Evolutionary conservation across 2,329 filamentous ascomycete species (phyloP).

Genomic region (Aureobasidium leucospermi): DNA sequence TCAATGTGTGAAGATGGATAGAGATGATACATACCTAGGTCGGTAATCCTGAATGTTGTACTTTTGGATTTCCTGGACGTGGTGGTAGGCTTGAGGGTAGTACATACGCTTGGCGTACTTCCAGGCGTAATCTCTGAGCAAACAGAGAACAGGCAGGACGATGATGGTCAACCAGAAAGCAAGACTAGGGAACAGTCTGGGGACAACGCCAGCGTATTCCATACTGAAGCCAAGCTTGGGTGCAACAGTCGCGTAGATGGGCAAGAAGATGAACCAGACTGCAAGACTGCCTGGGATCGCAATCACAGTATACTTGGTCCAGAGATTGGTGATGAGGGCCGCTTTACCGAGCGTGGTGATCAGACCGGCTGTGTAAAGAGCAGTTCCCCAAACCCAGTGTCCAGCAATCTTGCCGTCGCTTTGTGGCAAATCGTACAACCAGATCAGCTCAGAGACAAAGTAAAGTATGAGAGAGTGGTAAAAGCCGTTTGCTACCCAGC

Average conservation of each 20-base stretch:
- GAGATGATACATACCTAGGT: conserved; percentile 59
- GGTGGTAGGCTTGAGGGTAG: conserved; percentile 88
- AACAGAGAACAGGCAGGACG: conserved; percentile 70
- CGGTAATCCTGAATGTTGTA: conserved; percentile 99
- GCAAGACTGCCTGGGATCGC: conserved; percentile 90
- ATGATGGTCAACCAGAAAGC: conserved; percentile 87
- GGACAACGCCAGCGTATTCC: conserved; percentile 81
- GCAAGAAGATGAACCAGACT: conserved; percentile 86
- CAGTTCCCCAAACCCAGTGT: conserved; percentile 96
- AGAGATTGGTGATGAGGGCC: conserved; percentile 89
- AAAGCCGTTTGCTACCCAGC: conserved; percentile 90
- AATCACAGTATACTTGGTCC: conserved; percentile 96
- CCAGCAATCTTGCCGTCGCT: conserved; percentile 74
- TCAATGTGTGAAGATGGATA: conserved; percentile 13
- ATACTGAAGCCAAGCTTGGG: conserved; percentile 72
- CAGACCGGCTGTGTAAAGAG: conserved; percentile 89
- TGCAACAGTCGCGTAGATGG: conserved; percentile 77
- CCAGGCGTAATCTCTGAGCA: conserved; percentile 86
- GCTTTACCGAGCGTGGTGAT: conserved; percentile 92
- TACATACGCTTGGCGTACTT: conserved; percentile 99
- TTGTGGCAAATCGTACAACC: conserved; percentile 70
- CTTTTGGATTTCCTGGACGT: conserved; percentile 99
- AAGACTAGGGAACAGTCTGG: conserved; percentile 69
- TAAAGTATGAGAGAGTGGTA: conserved; percentile 96
- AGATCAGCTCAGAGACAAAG: conserved; percentile 73